Evolutionary conservation across 139 green algal genomes (phyloP).

Genomic region (Deuterostichococcus epilithicus): DNA sequence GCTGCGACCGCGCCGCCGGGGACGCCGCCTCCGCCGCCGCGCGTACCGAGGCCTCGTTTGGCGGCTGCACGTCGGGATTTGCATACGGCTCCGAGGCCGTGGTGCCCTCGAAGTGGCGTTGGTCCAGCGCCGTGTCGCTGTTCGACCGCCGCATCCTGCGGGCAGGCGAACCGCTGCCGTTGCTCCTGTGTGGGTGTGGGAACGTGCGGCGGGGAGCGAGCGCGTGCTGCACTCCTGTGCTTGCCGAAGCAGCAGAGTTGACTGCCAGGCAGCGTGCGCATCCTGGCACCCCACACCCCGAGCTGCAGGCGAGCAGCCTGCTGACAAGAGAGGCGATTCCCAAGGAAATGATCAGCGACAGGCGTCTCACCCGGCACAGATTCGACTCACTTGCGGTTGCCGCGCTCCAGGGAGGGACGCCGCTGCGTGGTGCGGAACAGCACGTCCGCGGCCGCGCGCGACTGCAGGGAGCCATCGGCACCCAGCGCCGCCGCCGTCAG

Average conservation of each 20-base stretch:
- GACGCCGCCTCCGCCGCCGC: not conserved
- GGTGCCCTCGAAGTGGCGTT: not conserved
- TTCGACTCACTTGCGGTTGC: not conserved
- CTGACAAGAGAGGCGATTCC: too few species aligned
- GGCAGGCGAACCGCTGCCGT: too few species aligned
- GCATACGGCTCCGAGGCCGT: not conserved
- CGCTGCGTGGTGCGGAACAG: not conserved
- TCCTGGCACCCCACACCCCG: too few species aligned
- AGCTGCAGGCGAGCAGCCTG: too few species aligned
- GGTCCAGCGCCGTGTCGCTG: constrained; percentile 22
- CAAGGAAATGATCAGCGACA: too few species aligned
- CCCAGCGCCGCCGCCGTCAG: constrained; percentile 28
- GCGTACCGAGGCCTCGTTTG: not conserved
- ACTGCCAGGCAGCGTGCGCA: too few species aligned
- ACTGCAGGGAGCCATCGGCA: not conserved
- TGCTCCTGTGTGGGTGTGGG: too few species aligned
- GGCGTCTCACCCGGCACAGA: not conserved
- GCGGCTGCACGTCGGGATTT: not conserved
- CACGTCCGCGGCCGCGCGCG: not conserved
- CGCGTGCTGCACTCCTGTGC: too few species aligned
- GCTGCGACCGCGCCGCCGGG: constrained; percentile 28
- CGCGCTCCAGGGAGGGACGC: not conserved
- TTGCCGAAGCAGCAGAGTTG: too few species aligned
- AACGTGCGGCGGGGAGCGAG: too few species aligned
- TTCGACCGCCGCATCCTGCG: constrained; percentile 8